Base-by-base conservation (phyloP, 1,284 basidiomycete species). In the Phylloboletellus chloephorus region DNA sequence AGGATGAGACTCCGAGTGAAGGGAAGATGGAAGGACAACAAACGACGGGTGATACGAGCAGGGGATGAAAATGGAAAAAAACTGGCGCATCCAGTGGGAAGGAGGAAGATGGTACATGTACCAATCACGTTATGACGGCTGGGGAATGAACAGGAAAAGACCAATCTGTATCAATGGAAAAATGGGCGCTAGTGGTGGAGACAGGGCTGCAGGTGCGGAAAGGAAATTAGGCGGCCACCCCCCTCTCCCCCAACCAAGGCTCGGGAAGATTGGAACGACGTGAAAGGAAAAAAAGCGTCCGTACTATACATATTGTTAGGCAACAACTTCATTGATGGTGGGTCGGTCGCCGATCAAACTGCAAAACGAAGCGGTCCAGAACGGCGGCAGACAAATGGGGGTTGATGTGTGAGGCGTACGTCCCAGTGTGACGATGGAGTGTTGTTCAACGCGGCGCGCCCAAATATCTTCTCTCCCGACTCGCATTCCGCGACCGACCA, bases 201-300 rank as follows among this genome's bases (percentile, higher is more conserved):
- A 49, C 40, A 43, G 21, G 32, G 45, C 37, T 58, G 52, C 38
- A 32, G 46, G 49, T 51, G 46, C 39, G 50, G 52, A 31, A 39
- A 48, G 23, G 50, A 40, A 54, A 52, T 44, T 37, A 60, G 46
- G 66, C 69, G 47, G 64, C 61, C 59, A 51, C 43, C 47, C 47
- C 50, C 43, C 41, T 43, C 43, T 37, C 41, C 49, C 50, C 53
- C 37, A n/a, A n/a, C n/a, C 24, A 46, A 51, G 35, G 35, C 47
- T 50, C 34, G 49, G 43, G 47, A 39, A 48, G 39, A 48, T 49
- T 48, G 47, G 50, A 54, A 48, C 57, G 55, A 60, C 72, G 50
- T 75, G 72, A 74, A 78, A 67, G 63, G 63, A 74, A 77, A 74
- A 47, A 64, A 63, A 74, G 79, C 78, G 81, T 83, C 80, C 79